A percentile compares a stretch with the other conserved stretches of the same genome.
These are phyloP conservation scores for Juncus effusus DNA, from an alignment of 176 grass and related monocot species.

Conservation along the genomic window DNA sequence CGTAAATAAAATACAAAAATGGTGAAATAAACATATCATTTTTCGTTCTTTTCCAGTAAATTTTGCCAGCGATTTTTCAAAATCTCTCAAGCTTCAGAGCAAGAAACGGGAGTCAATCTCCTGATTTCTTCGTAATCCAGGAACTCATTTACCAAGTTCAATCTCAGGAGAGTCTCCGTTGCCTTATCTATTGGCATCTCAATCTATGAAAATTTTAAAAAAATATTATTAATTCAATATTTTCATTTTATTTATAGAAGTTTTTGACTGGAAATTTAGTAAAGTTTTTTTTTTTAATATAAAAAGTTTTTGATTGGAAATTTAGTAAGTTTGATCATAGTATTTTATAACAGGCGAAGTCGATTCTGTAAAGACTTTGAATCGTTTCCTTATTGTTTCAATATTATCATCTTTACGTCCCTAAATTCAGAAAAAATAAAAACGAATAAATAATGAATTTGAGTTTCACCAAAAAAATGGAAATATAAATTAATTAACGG, in stretches of 20 bases:
- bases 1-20: neutral
- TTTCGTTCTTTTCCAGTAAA: conserved; percentile 44
- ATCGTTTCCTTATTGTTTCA: conserved; percentile 67
- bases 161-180: conserved; percentile 61
- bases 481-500: neutral
- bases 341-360: conserved; percentile 51
- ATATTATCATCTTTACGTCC: conserved; percentile 63
- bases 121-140: conserved; percentile 20
- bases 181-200: conserved; percentile 94
- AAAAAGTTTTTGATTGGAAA: no score
- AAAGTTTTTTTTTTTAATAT: no score
- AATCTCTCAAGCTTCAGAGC: conserved; percentile 53
- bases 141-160: conserved; percentile 64
- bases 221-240: no score
- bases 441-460: conserved; percentile 7
- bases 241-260: no score
- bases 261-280: no score
- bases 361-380: conserved; percentile 49
- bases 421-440: conserved; percentile 31
- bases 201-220: conserved; percentile 38
- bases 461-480: neutral
- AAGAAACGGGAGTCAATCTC: conserved; percentile 43
- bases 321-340: conserved; percentile 26
- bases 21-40: neutral
- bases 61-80: conserved; percentile 58